Percentiles rank a stretch among this genome's conserved stretches.
phyloP scores from a whole-genome alignment of 139 green algal species.

The Limnomonas spitsbergensis region DNA sequence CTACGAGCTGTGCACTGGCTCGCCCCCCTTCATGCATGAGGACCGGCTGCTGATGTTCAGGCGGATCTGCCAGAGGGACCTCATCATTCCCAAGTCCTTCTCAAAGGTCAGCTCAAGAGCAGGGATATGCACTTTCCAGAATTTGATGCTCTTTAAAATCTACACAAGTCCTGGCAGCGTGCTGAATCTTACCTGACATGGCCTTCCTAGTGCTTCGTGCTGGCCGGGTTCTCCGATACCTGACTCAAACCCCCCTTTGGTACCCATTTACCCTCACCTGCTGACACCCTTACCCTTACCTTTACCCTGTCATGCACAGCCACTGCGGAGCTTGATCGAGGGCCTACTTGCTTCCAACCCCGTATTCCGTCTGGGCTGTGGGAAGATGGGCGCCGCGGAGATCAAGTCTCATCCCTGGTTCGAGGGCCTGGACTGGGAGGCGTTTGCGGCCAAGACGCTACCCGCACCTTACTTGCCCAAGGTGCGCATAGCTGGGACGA shows the following conservation, averaged over 20 bases:
- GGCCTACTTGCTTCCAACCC: constrained; percentile 72
- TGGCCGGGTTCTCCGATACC: too few relatives aligned
- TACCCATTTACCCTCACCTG: too few relatives aligned
- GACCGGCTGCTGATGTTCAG: constrained; percentile 83
- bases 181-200: too few relatives aligned
- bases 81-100: constrained; percentile 66
- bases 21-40: constrained; percentile 84
- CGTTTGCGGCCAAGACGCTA: constrained; percentile 59
- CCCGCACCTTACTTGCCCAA: constrained; percentile 67
- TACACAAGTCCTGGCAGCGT: too few relatives aligned
- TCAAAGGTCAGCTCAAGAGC: constrained; percentile 59
- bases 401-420: constrained; percentile 90
- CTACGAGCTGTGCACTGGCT: constrained; percentile 83
- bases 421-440: constrained; percentile 78
- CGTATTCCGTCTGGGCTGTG: constrained; percentile 63
- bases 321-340: constrained; percentile 71
- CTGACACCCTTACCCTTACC: too few relatives aligned
- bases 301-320: too few relatives aligned
- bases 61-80: constrained; percentile 68
- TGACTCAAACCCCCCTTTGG: too few relatives aligned
- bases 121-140: background rate
- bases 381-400: constrained; percentile 56
- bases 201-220: too few relatives aligned
- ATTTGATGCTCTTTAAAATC: too few relatives aligned
- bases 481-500: too few relatives aligned